Evolutionary conservation across 768 basidiomycete species (phyloP).

Genomic region (Leccinellum luteum): DNA sequence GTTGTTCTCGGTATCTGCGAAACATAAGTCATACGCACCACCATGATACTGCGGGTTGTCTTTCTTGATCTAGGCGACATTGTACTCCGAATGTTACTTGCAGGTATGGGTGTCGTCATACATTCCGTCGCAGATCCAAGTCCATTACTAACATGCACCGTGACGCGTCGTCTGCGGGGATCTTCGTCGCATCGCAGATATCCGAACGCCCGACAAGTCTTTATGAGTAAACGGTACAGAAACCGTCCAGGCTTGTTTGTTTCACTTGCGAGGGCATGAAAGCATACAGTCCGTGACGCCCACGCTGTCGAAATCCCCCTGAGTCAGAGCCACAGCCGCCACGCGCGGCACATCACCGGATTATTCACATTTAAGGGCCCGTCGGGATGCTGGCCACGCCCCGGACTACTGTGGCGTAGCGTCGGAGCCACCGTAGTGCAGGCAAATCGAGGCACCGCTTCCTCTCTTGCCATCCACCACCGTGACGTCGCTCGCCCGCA

Average conservation of each 20-base stretch:
- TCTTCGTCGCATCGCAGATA: not conserved
- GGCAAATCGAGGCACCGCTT: not conserved
- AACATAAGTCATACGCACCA: no score
- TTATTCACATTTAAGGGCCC: not conserved
- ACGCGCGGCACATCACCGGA: no score
- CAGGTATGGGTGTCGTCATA: not conserved
- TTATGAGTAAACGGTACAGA: no score
- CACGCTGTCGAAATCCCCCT: not conserved
- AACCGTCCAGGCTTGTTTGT: no score
- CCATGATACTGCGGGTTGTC: not conserved
- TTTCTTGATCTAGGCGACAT: not conserved
- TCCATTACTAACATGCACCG: not conserved
- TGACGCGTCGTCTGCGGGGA: not conserved
- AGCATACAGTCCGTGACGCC: no score
- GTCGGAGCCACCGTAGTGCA: not conserved
- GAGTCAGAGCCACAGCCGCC: not conserved
- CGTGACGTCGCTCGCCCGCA: not conserved
- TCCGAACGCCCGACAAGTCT: no score
- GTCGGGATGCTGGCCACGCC: not conserved
- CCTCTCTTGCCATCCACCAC: not conserved
- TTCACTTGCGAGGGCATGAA: no score
- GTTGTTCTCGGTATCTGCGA: no score
- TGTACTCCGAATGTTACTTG: not conserved
- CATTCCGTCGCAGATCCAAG: not conserved
- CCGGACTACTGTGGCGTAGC: not conserved